A percentile compares a stretch with the other conserved stretches of the same genome.
Evolutionary conservation across 1,139 yeast genomes (phyloP).

Genomic region (Meyerozyma guilliermondii): DNA sequence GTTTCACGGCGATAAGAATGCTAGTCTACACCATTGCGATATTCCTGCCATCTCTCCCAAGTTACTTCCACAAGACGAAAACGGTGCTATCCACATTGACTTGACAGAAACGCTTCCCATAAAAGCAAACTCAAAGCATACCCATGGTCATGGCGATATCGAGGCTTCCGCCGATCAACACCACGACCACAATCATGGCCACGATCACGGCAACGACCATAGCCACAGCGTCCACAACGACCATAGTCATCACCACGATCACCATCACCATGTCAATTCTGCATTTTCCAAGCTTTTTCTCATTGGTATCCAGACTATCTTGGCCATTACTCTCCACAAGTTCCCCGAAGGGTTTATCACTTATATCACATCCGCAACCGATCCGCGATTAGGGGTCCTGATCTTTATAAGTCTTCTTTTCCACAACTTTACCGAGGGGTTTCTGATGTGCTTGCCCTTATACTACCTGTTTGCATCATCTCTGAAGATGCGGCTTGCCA

Average conservation of each 20-base stretch:
- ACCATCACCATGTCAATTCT: slow-evolving; percentile 78
- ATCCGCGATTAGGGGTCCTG: slow-evolving; percentile 67
- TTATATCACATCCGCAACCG: slow-evolving; percentile 72
- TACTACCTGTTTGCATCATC: slow-evolving; percentile 53
- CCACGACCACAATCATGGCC: not conserved
- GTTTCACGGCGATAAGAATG: slow-evolving; percentile 9
- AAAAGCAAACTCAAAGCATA: not conserved
- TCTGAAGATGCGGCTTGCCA: slow-evolving; percentile 22
- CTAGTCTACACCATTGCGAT: slow-evolving; percentile 34
- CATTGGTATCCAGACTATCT: slow-evolving; percentile 84
- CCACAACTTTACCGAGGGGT: slow-evolving; percentile 95
- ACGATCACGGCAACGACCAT: slow-evolving; percentile 4
- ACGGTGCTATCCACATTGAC: slow-evolving; percentile 4
- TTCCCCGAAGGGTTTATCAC: slow-evolving; percentile 94
- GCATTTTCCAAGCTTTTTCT: slow-evolving; percentile 73
- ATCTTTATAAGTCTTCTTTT: slow-evolving; percentile 80
- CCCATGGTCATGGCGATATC: not conserved
- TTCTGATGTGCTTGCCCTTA: slow-evolving; percentile 87
- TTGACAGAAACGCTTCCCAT: not conserved
- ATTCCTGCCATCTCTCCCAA: slow-evolving; percentile 18
- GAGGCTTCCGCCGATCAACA: not conserved
- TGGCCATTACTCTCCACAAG: slow-evolving; percentile 85
- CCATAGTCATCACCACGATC: slow-evolving; percentile 31
- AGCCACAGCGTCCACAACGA: slow-evolving; percentile 5
- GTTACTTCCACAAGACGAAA: slow-evolving; percentile 6